phyloP scores from a whole-genome alignment of 139 green algal genomes.

The Chlamydomonas schloesseri region DNA sequence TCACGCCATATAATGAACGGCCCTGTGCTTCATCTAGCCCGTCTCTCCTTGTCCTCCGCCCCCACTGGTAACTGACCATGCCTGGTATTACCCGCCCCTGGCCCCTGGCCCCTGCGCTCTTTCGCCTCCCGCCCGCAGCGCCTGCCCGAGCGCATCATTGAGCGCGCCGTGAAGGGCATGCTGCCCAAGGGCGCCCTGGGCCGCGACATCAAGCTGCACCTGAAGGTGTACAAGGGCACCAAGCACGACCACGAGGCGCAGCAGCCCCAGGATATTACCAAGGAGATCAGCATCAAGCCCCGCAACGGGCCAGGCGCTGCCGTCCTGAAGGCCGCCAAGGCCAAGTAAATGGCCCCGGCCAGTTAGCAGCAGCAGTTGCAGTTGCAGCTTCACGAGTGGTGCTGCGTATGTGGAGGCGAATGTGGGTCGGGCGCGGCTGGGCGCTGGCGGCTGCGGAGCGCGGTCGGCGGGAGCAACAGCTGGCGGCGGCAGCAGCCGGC shows the following conservation, averaged over 20 bases:
- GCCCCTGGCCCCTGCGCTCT: background rate
- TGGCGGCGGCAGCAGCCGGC: too few species aligned
- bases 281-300: slow-evolving; percentile 75
- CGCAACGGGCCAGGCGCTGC: slow-evolving; percentile 40
- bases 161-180: slow-evolving; percentile 98
- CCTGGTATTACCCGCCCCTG: too few species aligned
- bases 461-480: too few species aligned
- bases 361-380: background rate
- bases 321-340: slow-evolving; percentile 42
- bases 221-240: slow-evolving; percentile 94
- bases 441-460: too few species aligned
- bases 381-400: too few species aligned
- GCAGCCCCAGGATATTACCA: slow-evolving; percentile 91
- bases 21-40: too few species aligned
- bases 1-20: too few species aligned
- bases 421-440: too few species aligned
- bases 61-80: too few species aligned
- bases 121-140: slow-evolving; percentile 64
- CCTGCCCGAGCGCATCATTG: slow-evolving; percentile 97
- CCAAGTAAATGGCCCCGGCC: background rate
- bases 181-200: slow-evolving; percentile 95
- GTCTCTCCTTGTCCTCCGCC: too few species aligned
- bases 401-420: too few species aligned
- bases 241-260: slow-evolving; percentile 95
- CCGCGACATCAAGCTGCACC: slow-evolving; percentile 87